phyloP scores from a whole-genome alignment of 2,329 filamentous ascomycete genomes.

The Penicillium sp. region DNA sequence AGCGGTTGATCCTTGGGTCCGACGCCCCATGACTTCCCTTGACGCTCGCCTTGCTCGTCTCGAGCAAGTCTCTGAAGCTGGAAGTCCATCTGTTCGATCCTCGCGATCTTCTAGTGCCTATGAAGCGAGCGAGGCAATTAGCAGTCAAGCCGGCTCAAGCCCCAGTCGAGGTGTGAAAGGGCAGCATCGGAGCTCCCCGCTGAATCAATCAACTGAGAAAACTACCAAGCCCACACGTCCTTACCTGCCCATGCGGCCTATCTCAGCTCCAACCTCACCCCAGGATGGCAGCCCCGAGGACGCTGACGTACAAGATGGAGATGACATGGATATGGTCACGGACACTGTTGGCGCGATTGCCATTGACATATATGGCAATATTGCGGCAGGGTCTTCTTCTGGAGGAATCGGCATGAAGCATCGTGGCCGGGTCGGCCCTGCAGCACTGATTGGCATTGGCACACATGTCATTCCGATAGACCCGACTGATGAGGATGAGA shows the following conservation, averaged over 20 bases:
- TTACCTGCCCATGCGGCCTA: not conserved
- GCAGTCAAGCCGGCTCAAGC: not conserved
- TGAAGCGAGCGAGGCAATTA: not conserved
- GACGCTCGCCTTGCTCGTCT: conserved; percentile 10
- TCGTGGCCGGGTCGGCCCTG: conserved; percentile 82
- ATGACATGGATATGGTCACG: conserved; percentile 62
- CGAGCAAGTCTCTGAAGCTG: not conserved
- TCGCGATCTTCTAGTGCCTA: not conserved
- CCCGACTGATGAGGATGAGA: conserved; percentile 62
- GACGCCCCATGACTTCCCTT: conserved; percentile 25
- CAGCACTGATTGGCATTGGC: conserved; percentile 86
- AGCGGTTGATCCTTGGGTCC: conserved; percentile 19
- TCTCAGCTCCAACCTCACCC: not conserved
- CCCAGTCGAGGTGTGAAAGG: not conserved
- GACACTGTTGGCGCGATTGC: conserved; percentile 97
- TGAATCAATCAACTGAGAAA: not conserved
- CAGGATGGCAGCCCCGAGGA: not conserved
- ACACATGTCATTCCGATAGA: conserved; percentile 81
- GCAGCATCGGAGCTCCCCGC: not conserved
- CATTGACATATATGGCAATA: conserved; percentile 77
- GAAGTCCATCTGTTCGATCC: not conserved
- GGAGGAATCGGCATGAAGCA: conserved; percentile 99
- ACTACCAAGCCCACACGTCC: not conserved
- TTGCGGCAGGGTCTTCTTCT: conserved; percentile 92
- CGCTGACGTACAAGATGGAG: not conserved